These are phyloP conservation scores for Xylaria flabelliformis DNA, from an alignment of 495 filamentous ascomycete species.

Conservation along the genomic window DNA sequence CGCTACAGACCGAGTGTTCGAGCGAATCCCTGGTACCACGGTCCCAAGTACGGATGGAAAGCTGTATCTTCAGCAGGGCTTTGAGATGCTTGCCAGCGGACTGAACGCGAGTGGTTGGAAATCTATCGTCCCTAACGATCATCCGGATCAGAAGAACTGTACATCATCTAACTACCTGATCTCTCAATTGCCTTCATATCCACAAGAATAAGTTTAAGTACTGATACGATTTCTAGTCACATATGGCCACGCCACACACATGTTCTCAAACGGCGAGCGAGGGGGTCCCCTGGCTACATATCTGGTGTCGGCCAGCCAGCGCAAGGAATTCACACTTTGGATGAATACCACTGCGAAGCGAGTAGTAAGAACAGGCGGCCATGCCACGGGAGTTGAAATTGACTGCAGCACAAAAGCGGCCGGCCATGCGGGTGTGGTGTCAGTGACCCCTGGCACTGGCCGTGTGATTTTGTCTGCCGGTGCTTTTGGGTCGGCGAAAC, in stretches of 20 bases:
- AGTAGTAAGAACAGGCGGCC: slow-evolving; percentile 61
- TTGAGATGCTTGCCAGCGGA: slow-evolving; percentile 56
- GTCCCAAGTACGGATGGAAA: slow-evolving; percentile 66
- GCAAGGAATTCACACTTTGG: slow-evolving; percentile 66
- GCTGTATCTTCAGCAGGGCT: slow-evolving; percentile 66
- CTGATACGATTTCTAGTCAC: slow-evolving; percentile 27
- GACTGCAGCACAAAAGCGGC: slow-evolving; percentile 53
- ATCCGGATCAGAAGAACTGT: slow-evolving; percentile 63
- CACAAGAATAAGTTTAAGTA: not conserved
- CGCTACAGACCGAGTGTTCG: slow-evolving; percentile 64
- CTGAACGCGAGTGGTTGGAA: slow-evolving; percentile 63
- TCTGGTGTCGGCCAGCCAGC: slow-evolving; percentile 59
- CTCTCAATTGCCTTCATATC: not conserved
- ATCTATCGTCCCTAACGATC: slow-evolving; percentile 59
- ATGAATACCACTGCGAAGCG: slow-evolving; percentile 64
- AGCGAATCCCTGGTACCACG: slow-evolving; percentile 67
- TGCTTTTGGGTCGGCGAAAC: slow-evolving; percentile 66
- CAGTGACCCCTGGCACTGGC: slow-evolving; percentile 59
- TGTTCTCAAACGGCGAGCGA: slow-evolving; percentile 64
- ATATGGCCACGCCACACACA: slow-evolving; percentile 65
- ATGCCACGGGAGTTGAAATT: slow-evolving; percentile 66
- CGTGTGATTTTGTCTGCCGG: slow-evolving; percentile 67
- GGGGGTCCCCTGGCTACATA: slow-evolving; percentile 71
- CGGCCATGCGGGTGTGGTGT: slow-evolving; percentile 57
- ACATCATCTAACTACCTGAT: slow-evolving; percentile 21